phyloP scores from a whole-genome alignment of 345 rosid genomes.

The Eutrema heterophyllum region DNA sequence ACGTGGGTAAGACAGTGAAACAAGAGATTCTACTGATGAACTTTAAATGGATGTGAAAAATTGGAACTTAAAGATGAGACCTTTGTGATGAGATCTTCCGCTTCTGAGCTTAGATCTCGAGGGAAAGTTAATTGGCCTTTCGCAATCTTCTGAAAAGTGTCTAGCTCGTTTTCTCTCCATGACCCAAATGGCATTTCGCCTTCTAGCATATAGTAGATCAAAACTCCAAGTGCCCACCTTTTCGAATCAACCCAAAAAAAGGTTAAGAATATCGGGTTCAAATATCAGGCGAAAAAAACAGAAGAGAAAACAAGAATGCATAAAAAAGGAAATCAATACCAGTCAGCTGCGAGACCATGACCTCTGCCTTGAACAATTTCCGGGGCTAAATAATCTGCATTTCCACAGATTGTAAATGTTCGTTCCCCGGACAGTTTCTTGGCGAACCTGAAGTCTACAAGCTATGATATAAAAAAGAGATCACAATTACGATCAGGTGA shows the following conservation, averaged over 20 bases:
- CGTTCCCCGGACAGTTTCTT: slow-evolving; percentile 62
- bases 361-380: slow-evolving; percentile 90
- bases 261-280: neutral
- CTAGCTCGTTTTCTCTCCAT: slow-evolving; percentile 81
- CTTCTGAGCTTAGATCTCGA: slow-evolving; percentile 50
- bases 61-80: slow-evolving; percentile 34
- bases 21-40: neutral
- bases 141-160: slow-evolving; percentile 66
- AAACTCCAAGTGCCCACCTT: slow-evolving; percentile 94
- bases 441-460: slow-evolving; percentile 85
- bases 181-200: slow-evolving; percentile 88
- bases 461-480: slow-evolving; percentile 34
- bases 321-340: slow-evolving; percentile 38
- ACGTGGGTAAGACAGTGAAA: neutral
- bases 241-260: neutral
- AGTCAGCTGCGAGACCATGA: slow-evolving; percentile 81
- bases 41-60: neutral
- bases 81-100: slow-evolving; percentile 72
- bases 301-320: neutral
- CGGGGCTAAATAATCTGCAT: slow-evolving; percentile 79
- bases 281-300: neutral
- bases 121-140: slow-evolving; percentile 69
- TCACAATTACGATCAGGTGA: neutral
- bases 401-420: slow-evolving; percentile 86
- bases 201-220: slow-evolving; percentile 70